Evolutionary conservation across 2,329 filamentous ascomycete genomes (phyloP), one percentile per base, ranked within the genome.

Genomic region (Cordyceps cateniannulata): DNA sequence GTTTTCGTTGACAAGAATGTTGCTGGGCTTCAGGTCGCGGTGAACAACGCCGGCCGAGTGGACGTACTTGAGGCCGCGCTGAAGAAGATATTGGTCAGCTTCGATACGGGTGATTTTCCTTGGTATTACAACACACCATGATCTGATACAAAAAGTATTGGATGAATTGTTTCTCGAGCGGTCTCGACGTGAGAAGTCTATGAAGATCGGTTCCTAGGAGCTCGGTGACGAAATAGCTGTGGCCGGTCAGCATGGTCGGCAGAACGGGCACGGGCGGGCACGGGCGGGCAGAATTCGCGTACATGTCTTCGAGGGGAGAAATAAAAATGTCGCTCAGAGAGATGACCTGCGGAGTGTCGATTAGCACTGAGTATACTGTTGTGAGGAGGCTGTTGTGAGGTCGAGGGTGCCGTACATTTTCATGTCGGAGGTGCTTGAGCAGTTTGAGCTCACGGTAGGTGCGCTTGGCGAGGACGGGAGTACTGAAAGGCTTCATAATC

Each of bases 401-500:
- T 55, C 63, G 66, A 49, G 22, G 40, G 44, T 20, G 42, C 68
- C 75, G 58, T 76, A 96, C 93, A 79, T 99, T 99, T 79, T 99
- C 95, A 75, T 99, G 95, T 73, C 88, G 88, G 63, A 99, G 81
- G 73, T 99, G 95, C 81, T 98, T 99, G 71, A 99, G 81, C 65
- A 99, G 85, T 81, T 98, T 99, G 73, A 99, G 80, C 77, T 99
- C 95, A 72, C 95, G 88, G 76, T 99, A 99, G 67, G 95, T 99
- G 73, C 95, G 86, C 82, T 99, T 99, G 62, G 95, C 95, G 52
- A 99, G 83, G 62, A 99, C 95, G 1, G 95, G 93, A n/a, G 95
- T 99, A 82, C 93, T 97, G 79, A 99, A 99, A 10, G 95, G 95
- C 82, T 98, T 99, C 93, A 99, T 98, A 73, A 99, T 99, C 85